These are phyloP conservation scores for Gastrolobium villosum DNA, from an alignment of 306 rosid genomes.

Conservation along the genomic window DNA sequence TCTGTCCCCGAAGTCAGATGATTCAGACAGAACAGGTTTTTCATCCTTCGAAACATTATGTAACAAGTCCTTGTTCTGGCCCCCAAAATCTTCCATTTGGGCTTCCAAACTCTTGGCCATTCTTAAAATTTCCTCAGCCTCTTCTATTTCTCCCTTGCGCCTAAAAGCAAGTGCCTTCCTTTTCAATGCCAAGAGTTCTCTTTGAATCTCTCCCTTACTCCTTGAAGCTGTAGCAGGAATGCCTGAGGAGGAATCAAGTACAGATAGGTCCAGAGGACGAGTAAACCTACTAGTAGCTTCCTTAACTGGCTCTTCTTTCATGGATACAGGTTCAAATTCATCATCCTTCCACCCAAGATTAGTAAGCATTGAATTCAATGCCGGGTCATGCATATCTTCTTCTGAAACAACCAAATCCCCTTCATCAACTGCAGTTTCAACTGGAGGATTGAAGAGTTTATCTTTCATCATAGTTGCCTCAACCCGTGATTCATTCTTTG, in stretches of 20 bases:
- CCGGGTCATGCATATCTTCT: slow-evolving; percentile 74
- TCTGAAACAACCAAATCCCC: slow-evolving; percentile 61
- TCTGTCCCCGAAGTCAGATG: slow-evolving; percentile 45
- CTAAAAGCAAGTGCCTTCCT: slow-evolving; percentile 79
- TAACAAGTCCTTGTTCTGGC: slow-evolving; percentile 49
- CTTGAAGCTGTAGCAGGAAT: slow-evolving; percentile 58
- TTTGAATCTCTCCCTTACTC: slow-evolving; percentile 83
- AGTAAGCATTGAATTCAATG: slow-evolving; percentile 64
- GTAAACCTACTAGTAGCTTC: slow-evolving; percentile 43
- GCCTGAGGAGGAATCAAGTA: slow-evolving; percentile 54
- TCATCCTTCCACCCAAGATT: slow-evolving; percentile 78
- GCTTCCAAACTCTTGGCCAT: slow-evolving; percentile 73
- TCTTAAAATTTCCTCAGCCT: slow-evolving; percentile 75
- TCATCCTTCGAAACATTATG: slow-evolving; percentile 50
- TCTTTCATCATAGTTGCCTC: slow-evolving; percentile 50
- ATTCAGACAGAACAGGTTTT: slow-evolving; percentile 48
- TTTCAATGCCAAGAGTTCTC: slow-evolving; percentile 85
- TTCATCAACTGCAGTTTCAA: slow-evolving; percentile 57
- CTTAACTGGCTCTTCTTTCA: slow-evolving; percentile 47
- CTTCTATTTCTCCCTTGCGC: slow-evolving; percentile 81
- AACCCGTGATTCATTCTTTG: slow-evolving; percentile 54
- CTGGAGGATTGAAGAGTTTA: slow-evolving; percentile 47
- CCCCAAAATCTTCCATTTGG: slow-evolving; percentile 70
- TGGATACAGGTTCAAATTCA: slow-evolving; percentile 46
- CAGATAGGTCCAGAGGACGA: slow-evolving; percentile 38